These are phyloP conservation scores for Coelastrella sp. DNA, from an alignment of 139 green algal genomes.

Conservation along the genomic window DNA sequence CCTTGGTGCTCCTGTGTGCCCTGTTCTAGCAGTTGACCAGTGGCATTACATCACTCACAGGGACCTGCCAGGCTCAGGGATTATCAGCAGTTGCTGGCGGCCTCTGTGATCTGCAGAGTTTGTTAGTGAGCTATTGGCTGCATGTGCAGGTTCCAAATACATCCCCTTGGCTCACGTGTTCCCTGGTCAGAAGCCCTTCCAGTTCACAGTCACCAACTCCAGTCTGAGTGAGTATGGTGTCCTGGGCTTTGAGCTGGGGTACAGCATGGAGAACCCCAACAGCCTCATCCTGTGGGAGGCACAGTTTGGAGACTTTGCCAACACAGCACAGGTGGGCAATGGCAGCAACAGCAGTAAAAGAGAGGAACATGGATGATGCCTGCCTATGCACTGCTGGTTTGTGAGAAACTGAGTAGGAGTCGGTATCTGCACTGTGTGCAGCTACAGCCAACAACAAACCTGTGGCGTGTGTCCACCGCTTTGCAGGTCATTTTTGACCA, in stretches of 20 bases:
- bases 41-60: not conserved
- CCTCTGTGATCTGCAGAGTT: too few species aligned
- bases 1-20: not conserved
- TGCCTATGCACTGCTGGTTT: not conserved
- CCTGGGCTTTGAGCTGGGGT: slow-evolving; percentile 98
- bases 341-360: not conserved
- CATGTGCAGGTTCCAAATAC: slow-evolving; percentile 67
- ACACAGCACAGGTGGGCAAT: slow-evolving; percentile 83
- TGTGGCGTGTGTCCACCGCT: too few species aligned
- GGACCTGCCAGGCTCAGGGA: too few species aligned
- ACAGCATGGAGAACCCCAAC: slow-evolving; percentile 98
- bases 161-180: slow-evolving; percentile 88
- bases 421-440: not conserved
- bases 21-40: not conserved
- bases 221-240: slow-evolving; percentile 96
- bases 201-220: slow-evolving; percentile 86
- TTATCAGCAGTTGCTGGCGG: too few species aligned
- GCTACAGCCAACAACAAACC: not conserved
- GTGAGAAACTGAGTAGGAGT: not conserved
- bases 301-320: slow-evolving; percentile 93
- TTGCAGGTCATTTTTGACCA: slow-evolving; percentile 95
- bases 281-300: slow-evolving; percentile 92
- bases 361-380: not conserved
- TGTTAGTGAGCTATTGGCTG: too few species aligned
- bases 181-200: slow-evolving; percentile 73